A percentile compares a stretch with the other conserved stretches of the same genome.
phyloP scores from a whole-genome alignment of 106 monocot species.

The Allium sativum region DNA sequence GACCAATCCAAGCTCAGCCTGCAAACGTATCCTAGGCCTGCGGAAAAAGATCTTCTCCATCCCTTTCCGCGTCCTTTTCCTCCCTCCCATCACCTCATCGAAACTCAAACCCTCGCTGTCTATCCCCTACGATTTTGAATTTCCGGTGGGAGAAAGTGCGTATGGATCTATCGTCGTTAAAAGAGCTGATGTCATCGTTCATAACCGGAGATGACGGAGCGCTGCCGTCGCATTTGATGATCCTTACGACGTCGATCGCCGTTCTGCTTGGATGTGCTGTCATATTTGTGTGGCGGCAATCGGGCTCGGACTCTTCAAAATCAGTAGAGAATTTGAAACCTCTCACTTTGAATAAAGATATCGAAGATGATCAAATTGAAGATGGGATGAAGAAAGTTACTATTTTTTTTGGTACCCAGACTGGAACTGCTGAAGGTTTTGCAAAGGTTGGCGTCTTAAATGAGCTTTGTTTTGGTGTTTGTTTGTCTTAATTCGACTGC shows the following conservation, averaged over 20 bases:
- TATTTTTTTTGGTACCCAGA: constrained; percentile 94
- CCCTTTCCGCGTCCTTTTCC: too few species aligned
- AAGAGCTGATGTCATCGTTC: constrained; percentile 46
- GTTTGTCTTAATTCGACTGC: too few species aligned
- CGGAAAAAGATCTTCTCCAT: too few species aligned
- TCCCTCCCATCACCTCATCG: too few species aligned
- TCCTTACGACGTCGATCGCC: constrained; percentile 7
- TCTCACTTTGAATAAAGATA: constrained; percentile 17
- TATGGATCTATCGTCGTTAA: constrained; percentile 7
- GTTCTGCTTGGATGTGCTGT: constrained; percentile 4
- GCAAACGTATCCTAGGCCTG: too few species aligned
- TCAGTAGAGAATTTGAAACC: constrained; percentile 28
- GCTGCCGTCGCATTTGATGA: not conserved
- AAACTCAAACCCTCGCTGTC: too few species aligned
- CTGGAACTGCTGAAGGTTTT: constrained; percentile 35
- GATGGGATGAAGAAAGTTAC: constrained; percentile 76
- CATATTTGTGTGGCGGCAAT: constrained; percentile 2
- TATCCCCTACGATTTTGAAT: too few species aligned
- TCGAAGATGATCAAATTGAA: constrained; percentile 33
- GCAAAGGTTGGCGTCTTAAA: constrained; percentile 53
- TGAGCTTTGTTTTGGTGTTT: not conserved
- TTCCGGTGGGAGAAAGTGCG: too few species aligned
- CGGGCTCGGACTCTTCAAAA: constrained; percentile 7
- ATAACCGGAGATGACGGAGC: constrained; percentile 18
- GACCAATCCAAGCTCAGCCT: too few species aligned